Evolutionary conservation across 1,139 yeast genomes (phyloP).

Genomic region (Diutina siamensis): DNA sequence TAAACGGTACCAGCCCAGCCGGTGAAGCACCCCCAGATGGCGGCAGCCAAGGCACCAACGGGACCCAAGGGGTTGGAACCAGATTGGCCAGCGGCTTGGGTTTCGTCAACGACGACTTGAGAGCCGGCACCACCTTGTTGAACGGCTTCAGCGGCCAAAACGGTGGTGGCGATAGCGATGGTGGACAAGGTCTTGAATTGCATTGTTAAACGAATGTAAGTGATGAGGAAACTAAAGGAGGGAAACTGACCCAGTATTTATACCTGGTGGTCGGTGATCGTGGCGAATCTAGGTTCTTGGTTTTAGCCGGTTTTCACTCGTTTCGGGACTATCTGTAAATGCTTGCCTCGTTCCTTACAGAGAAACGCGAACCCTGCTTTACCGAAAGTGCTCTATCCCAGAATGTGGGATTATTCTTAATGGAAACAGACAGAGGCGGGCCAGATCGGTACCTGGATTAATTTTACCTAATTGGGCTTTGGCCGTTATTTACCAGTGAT

Average conservation of each 20-base stretch:
- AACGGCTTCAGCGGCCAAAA: background rate
- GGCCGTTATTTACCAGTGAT: background rate
- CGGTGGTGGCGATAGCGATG: slow-evolving; percentile 1
- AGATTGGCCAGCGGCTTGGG: background rate
- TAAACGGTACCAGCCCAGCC: background rate
- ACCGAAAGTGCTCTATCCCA: background rate
- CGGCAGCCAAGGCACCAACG: slow-evolving; percentile 5
- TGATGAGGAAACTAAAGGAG: background rate
- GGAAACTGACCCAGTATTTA: background rate
- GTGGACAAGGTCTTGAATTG: slow-evolving; percentile 2
- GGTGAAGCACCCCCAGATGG: slow-evolving; percentile 5
- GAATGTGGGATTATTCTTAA: background rate
- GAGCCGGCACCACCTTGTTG: background rate
- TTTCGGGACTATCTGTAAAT: background rate
- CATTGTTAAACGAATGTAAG: background rate
- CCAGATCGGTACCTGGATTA: background rate
- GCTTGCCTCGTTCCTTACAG: background rate
- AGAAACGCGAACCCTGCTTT: background rate
- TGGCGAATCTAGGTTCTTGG: background rate
- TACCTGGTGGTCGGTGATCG: background rate
- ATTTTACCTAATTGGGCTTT: background rate
- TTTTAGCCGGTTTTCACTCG: background rate
- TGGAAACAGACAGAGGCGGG: background rate
- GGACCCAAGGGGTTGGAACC: slow-evolving; percentile 2
- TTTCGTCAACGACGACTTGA: background rate